Base-by-base conservation (phyloP, 139 green algal species). In the Coelastrella sp. region DNA sequence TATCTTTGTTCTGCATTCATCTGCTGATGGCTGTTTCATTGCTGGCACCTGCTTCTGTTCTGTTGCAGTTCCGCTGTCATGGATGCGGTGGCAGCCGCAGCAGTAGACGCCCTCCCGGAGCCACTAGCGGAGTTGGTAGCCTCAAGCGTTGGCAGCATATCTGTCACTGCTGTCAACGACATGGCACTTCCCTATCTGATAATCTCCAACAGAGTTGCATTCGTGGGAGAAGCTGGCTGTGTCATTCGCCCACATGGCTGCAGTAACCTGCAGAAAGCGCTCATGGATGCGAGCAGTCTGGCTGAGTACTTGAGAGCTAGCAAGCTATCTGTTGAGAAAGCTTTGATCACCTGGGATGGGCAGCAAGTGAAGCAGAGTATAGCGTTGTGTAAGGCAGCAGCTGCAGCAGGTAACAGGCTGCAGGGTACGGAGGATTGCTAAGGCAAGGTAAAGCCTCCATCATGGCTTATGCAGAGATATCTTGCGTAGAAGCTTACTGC, bases 321-420 rank as follows among this genome's bases (percentile, higher is more conserved):
- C 11, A 74, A 51, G 81, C 27, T 86, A 5, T 38, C 25, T 1
- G 43, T 78, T 8, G 73, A 68, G 17, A 69, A 64, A n/a, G 57
- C 73, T 13, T 27, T 59, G 8, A n/a, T 13, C 27, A 5, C 21
- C 8, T 67, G 68, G 59, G 34, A 79, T 5, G 2, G 17, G 35
- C 68, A 86, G 51, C 50, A 79, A n/a, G 68, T 78, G 62, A 59
- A 79, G 81, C 81, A 74, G 34, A 53, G 37, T 34, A 59, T 81
- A 4, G 51, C 68, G 35, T 27, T 81, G 32, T 71, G 51, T 45
- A 8, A 57, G n/a, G 81, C 30, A 4, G 37, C 73, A 13, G 32
- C 68, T 40, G 50, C 73, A 38, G 68, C 51, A 62, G 68, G 73
- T 34, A 41, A 86, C 38, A 38, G 81, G 35, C 51, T 82, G 53